These are phyloP conservation scores for Cyberlindnera mycetangii DNA, from an alignment of 805 yeast species.

Conservation along the genomic window DNA sequence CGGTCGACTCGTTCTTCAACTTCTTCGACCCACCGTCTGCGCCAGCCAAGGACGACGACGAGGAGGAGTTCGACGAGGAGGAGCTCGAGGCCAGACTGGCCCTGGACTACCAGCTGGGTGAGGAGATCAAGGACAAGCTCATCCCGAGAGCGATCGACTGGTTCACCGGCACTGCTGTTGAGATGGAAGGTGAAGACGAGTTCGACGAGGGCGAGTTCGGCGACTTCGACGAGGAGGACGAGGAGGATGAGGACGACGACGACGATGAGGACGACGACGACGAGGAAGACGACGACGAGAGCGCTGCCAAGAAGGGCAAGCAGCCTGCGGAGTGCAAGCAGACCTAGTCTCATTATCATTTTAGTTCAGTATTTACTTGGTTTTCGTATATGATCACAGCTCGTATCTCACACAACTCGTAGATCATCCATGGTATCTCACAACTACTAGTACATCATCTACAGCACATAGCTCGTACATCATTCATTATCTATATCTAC, in stretches of 20 bases:
- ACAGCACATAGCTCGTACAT: no score
- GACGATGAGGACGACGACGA: conserved; percentile 34
- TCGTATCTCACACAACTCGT: no score
- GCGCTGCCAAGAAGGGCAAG: conserved; percentile 33
- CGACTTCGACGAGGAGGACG: conserved; percentile 37
- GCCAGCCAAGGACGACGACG: conserved; percentile 51
- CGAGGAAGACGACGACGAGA: conserved; percentile 18
- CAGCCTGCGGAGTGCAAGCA: conserved; percentile 80
- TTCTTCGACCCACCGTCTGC: conserved; percentile 92
- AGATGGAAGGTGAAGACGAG: conserved; percentile 58
- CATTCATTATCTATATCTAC: no score
- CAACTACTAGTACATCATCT: no score
- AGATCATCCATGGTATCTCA: no score
- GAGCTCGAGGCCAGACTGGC: conserved; percentile 84
- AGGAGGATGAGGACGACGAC: conserved; percentile 38
- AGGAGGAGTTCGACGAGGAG: conserved; percentile 62
- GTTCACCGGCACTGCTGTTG: conserved; percentile 97
- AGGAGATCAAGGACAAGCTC: conserved; percentile 91
- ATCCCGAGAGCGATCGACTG: conserved; percentile 97
- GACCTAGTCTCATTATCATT: conserved; percentile 5
- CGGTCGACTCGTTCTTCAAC: conserved; percentile 93
- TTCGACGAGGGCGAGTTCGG: conserved; percentile 46
- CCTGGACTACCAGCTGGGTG: conserved; percentile 93
- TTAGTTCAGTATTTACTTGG: not conserved
- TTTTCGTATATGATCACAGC: not conserved